Base-by-base conservation (phyloP, 768 basidiomycete species). In the Psilocybe cubensis region DNA sequence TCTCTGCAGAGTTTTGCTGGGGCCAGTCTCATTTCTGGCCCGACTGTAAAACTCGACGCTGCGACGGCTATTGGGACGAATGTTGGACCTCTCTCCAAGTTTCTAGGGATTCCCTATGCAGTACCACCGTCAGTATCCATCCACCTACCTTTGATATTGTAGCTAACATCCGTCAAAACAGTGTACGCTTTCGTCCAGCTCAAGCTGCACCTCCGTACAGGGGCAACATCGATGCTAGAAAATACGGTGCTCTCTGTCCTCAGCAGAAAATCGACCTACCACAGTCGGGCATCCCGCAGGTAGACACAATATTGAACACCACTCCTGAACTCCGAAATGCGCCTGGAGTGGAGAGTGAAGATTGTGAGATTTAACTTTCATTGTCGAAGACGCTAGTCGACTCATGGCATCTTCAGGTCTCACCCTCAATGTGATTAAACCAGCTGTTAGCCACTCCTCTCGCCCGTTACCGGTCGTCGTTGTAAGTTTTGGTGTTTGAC, bases 91-190 rank as follows among this genome's bases (percentile, higher is more conserved):
- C 63, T 74, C 2, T 64, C 74, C 17, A 72, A 74, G 55, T 85
- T 80, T 62, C 64, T 81, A 3, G 82, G 83, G 1, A 81, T 85
- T 18, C 83, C 82, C 0, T 85, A 78, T 48, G 83, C 80, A 7
- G 54, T 76, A 60, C 78, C 83, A 17, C 82, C 82, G 83, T 85
- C 56, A 64, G 80, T 53, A 55, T 2, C 54, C n/a, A 25, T 28
- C n/a, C 38, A n/a, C 14, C 12, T 17, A 11, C 35, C 35, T 14
- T 14, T 14, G n/a, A 31, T 35, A 11, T 3, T 31, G 7, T 24
- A 1, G n/a, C 23, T n/a, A 4, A 14, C 7, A 5, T 9, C 21
- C 17, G 3, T n/a, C 73, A 71, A 14, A 59, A 68, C 38, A 74
- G 76, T 21, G 61, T 71, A 28, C 74, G 76, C 3, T 79, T 82